Base-by-base conservation (phyloP, 2,329 filamentous ascomycete genomes). In the Curvularia sp. region DNA sequence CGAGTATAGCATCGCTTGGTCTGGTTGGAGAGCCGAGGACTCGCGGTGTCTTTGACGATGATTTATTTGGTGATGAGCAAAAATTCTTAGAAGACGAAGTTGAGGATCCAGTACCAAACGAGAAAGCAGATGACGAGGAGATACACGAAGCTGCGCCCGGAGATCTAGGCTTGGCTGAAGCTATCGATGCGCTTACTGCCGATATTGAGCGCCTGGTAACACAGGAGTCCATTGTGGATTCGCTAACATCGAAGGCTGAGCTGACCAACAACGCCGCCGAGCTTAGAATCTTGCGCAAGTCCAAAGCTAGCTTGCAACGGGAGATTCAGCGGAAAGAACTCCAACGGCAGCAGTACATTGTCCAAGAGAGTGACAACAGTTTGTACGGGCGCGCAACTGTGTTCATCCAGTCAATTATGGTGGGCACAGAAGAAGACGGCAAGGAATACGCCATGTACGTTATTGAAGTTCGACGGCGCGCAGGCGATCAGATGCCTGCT, bases 301-400 rank as follows among this genome's bases (percentile, higher is more conserved):
- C 93, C 0, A 97, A 95, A 76, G 89, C 93, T 31, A 99, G 95
- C 76, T 81, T 99, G 57, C 91, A 96, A 71, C 86, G 95, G 65
- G 95, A 99, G 76, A 93, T 98, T 54, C 87, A 92, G 56, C 88
- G 93, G 33, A 99, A 98, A 75, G 94, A 98, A 77, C 85, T 99
- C 71, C 95, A 99, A 75, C 86, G 93, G 52, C 95, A 97, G 76
- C 96, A 99, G 75, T 99, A 99, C 69, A 92, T 96, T 46, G 88
- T 98, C 7, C 95, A 99, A 77, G 95, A 99, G 78, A 97, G 93
- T 72, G 96, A 99, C 75, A 99, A 97, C 76, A 97, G 93, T 75
- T 83, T 99, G 24, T 98, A 96, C 71, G 95, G 95, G 2, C 90
- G 94, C 18, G 94, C 95, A 2, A 92, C 88, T 0, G 88, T 98